Evolutionary conservation across 768 basidiomycete genomes (phyloP).

Genomic region (Pulveroboletus sp.): DNA sequence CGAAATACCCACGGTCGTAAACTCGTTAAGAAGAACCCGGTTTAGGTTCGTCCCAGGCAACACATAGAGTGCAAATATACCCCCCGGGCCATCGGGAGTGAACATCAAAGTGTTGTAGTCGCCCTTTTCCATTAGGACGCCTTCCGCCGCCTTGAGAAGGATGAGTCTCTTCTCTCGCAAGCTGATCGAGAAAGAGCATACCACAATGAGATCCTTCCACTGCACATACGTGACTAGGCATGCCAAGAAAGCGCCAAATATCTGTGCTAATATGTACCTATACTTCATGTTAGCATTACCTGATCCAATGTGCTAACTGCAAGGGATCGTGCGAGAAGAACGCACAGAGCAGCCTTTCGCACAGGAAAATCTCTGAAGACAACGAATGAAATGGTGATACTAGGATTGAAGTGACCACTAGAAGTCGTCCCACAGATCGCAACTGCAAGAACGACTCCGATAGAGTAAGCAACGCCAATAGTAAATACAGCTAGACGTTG

Average conservation of each 20-base stretch:
- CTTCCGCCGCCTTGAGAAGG: slow-evolving; percentile 24
- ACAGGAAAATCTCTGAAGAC: slow-evolving; percentile 53
- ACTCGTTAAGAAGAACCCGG: slow-evolving; percentile 37
- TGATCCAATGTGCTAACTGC: background rate
- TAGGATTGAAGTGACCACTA: slow-evolving; percentile 64
- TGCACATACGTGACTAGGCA: slow-evolving; percentile 57
- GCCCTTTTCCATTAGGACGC: slow-evolving; percentile 24
- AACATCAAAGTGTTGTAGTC: slow-evolving; percentile 32
- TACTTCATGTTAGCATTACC: slow-evolving; percentile 9
- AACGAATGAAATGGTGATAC: slow-evolving; percentile 49
- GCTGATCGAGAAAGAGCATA: slow-evolving; percentile 41
- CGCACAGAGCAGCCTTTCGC: slow-evolving; percentile 47
- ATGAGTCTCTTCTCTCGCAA: slow-evolving; percentile 11
- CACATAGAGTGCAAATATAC: slow-evolving; percentile 37
- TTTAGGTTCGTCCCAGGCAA: slow-evolving; percentile 29
- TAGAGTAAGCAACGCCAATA: slow-evolving; percentile 53
- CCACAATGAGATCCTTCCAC: slow-evolving; percentile 50
- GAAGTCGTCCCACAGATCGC: slow-evolving; percentile 48
- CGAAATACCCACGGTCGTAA: slow-evolving; percentile 28
- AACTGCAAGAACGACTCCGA: slow-evolving; percentile 58
- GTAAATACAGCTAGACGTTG: slow-evolving; percentile 45
- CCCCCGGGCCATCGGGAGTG: slow-evolving; percentile 32
- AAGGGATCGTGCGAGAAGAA: slow-evolving; percentile 10
- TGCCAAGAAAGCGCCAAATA: slow-evolving; percentile 61
- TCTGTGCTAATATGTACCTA: slow-evolving; percentile 64